Percentiles rank a stretch among this genome's conserved stretches.
Evolutionary conservation across 208 protist genomes (phyloP).

Genomic region (Dictyostelium gargantuum): DNA sequence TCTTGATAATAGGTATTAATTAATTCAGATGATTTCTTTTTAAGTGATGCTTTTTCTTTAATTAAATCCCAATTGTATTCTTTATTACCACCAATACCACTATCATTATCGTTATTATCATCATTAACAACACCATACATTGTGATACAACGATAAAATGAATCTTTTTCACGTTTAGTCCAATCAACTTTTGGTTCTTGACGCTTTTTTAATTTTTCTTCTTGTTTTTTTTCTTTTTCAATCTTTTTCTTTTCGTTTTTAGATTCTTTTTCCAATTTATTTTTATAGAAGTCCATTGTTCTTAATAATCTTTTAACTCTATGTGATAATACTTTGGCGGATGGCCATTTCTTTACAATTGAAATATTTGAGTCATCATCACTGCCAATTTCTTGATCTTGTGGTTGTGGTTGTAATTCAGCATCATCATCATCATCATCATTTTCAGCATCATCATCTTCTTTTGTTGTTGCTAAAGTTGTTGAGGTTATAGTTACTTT

Average conservation of each 20-base stretch:
- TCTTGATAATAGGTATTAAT: slow-evolving; percentile 38
- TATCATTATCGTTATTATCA: background rate
- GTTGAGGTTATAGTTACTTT: background rate
- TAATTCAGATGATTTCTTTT: slow-evolving; percentile 57
- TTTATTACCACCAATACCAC: background rate
- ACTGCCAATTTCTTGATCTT: background rate
- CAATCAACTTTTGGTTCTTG: slow-evolving; percentile 13
- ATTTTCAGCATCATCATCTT: background rate
- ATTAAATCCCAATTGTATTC: slow-evolving; percentile 65
- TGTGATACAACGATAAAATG: slow-evolving; percentile 51
- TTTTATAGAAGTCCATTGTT: slow-evolving; percentile 5
- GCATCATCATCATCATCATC: background rate
- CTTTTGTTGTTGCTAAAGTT: background rate
- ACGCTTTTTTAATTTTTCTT: slow-evolving; percentile 23
- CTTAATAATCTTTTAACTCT: slow-evolving; percentile 53
- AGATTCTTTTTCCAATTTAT: background rate
- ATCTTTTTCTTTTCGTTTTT: background rate
- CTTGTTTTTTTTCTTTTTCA: slow-evolving; percentile 18
- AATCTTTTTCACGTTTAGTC: slow-evolving; percentile 65
- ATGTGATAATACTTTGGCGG: slow-evolving; percentile 30
- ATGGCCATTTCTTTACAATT: slow-evolving; percentile 44
- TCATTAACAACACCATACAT: slow-evolving; percentile 28
- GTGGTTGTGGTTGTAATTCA: background rate
- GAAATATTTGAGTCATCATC: too few relatives aligned
- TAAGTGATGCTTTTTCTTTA: slow-evolving; percentile 50